These are phyloP conservation scores for Andalucia godoyi DNA, from an alignment of 78 protist genomes.

Conservation along the genomic window DNA sequence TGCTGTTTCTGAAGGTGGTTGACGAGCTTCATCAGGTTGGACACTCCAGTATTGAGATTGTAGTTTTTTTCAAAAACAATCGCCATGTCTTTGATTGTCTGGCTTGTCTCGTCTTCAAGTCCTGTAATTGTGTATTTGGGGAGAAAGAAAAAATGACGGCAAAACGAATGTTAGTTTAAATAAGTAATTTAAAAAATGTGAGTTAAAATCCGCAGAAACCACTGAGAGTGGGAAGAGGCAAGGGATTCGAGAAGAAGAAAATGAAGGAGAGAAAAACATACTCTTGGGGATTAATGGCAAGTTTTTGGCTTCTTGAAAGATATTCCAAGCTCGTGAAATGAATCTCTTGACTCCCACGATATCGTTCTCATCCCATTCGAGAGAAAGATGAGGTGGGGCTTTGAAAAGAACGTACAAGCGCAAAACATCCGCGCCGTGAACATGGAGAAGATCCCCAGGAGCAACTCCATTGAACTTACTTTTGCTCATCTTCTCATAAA, in stretches of 20 bases:
- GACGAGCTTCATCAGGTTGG: conserved; percentile 36
- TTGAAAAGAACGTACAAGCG: conserved; percentile 55
- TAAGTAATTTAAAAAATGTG: no score
- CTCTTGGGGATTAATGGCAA: background rate
- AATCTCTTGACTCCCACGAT: conserved; percentile 49
- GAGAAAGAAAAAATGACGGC: no score
- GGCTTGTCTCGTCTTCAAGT: background rate
- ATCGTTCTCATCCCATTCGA: conserved; percentile 49
- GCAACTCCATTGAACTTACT: conserved; percentile 74
- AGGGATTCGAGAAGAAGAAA: no score
- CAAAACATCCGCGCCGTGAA: conserved; percentile 24
- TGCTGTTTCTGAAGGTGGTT: no score
- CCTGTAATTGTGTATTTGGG: background rate
- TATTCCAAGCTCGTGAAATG: no score
- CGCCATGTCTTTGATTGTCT: background rate
- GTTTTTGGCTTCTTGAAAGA: background rate
- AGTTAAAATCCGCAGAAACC: no score
- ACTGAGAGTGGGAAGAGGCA: no score
- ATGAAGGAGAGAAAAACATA: no score
- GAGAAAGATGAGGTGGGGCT: conserved; percentile 57
- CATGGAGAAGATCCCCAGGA: conserved; percentile 21
- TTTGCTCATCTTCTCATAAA: conserved; percentile 70
- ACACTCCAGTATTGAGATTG: conserved; percentile 42
- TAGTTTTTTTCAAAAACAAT: background rate
- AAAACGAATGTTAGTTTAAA: no score